phyloP scores from a whole-genome alignment of 2,329 filamentous ascomycete genomes.

The Pseudogymnoascus sp. region DNA sequence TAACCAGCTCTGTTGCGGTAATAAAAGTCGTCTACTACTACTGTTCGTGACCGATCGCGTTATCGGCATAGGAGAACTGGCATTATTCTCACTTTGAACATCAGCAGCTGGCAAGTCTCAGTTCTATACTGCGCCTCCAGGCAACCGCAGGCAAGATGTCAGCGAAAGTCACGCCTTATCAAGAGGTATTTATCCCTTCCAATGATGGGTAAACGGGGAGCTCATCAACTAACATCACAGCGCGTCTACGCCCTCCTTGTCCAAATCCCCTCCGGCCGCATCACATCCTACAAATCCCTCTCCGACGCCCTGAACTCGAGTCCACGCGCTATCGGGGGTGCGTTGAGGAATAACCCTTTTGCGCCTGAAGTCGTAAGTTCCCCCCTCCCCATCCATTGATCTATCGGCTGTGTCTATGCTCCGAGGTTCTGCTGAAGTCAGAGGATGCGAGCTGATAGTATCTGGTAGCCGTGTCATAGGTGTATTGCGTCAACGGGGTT shows the following conservation, averaged over 20 bases:
- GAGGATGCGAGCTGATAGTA: neutral
- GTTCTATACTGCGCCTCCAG: neutral
- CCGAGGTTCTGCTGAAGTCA: neutral
- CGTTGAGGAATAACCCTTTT: constrained; percentile 51
- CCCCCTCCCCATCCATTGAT: neutral
- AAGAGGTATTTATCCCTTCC: neutral
- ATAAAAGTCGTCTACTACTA: neutral
- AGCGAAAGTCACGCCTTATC: neutral
- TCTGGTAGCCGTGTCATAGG: neutral
- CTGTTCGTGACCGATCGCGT: neutral
- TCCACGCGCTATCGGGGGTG: constrained; percentile 53
- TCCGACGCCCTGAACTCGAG: constrained; percentile 48
- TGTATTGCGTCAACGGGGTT: constrained; percentile 19
- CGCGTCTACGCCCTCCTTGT: constrained; percentile 47
- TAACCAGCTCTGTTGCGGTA: neutral
- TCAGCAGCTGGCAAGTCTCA: neutral
- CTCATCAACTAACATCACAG: constrained; percentile 12
- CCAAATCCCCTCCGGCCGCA: constrained; percentile 49
- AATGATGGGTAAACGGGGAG: neutral
- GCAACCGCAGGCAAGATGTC: neutral
- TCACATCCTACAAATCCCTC: constrained; percentile 52
- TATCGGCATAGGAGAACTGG: neutral
- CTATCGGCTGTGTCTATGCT: neutral
- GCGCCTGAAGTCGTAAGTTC: constrained; percentile 46
- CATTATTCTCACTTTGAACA: neutral